Evolutionary conservation across 2,329 filamentous ascomycete genomes (phyloP).

Genomic region (Aspergillus aculeatinus): DNA sequence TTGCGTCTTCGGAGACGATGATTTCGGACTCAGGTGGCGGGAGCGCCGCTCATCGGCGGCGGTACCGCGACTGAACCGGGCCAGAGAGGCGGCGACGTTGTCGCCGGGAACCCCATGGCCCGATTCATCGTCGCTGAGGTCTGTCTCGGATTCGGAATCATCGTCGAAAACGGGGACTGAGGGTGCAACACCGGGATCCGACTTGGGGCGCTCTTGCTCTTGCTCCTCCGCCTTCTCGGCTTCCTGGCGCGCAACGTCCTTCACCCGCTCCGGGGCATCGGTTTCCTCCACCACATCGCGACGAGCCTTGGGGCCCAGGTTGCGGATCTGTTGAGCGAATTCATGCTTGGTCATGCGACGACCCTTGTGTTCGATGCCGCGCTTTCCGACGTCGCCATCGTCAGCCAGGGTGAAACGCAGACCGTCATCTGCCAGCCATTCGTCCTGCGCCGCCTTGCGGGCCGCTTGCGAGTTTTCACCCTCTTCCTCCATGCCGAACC

Average conservation of each 20-base stretch:
- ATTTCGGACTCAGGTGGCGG: slow-evolving; percentile 30
- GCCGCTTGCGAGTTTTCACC: slow-evolving; percentile 32
- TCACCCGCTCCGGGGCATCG: slow-evolving; percentile 41
- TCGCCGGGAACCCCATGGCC: slow-evolving; percentile 30
- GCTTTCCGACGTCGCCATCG: slow-evolving; percentile 34
- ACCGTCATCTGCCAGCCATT: slow-evolving; percentile 48
- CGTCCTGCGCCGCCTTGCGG: slow-evolving; percentile 30
- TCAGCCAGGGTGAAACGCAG: slow-evolving; percentile 63
- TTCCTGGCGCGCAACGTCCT: slow-evolving; percentile 37
- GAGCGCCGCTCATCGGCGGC: slow-evolving; percentile 42
- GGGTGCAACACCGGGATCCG: slow-evolving; percentile 16
- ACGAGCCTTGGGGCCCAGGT: slow-evolving; percentile 59
- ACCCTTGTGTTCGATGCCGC: slow-evolving; percentile 48
- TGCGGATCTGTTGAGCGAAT: slow-evolving; percentile 62
- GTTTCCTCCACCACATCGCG: slow-evolving; percentile 47
- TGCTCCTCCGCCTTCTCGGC: slow-evolving; percentile 28
- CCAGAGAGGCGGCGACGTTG: slow-evolving; percentile 40
- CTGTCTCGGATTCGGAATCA: slow-evolving; percentile 26
- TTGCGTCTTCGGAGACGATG: slow-evolving; percentile 19
- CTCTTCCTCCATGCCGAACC: slow-evolving; percentile 47
- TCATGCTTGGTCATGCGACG: slow-evolving; percentile 64
- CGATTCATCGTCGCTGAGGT: slow-evolving; percentile 25
- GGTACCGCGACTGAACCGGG: slow-evolving; percentile 36
- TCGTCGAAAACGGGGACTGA: slow-evolving; percentile 18
- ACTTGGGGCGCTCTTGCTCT: slow-evolving; percentile 28